phyloP scores from a whole-genome alignment of 192 early-diverging fungal genomes.

The Coemansia reversa region DNA sequence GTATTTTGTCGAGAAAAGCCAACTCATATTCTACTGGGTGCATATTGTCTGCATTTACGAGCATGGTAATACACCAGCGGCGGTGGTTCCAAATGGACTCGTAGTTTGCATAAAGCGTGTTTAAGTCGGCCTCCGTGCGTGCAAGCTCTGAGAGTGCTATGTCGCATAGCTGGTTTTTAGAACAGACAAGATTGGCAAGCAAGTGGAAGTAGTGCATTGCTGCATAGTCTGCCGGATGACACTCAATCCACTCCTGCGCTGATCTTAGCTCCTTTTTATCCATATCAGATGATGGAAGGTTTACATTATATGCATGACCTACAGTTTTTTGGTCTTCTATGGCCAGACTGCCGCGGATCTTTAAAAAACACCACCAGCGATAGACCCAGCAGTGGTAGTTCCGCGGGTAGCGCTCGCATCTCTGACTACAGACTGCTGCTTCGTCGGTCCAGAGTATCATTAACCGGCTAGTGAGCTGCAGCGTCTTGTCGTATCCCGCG shows the following conservation, averaged over 20 bases:
- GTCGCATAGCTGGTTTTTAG: not conserved
- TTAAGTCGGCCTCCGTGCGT: slow-evolving; percentile 14
- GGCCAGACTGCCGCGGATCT: not conserved
- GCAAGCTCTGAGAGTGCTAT: slow-evolving; percentile 16
- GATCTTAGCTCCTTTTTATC: not conserved
- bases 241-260: slow-evolving; percentile 17
- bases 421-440: slow-evolving; percentile 8
- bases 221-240: slow-evolving; percentile 47
- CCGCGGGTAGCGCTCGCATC: slow-evolving; percentile 35
- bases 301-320: not conserved
- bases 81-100: slow-evolving; percentile 48
- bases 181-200: slow-evolving; percentile 12
- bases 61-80: slow-evolving; percentile 30
- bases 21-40: not conserved
- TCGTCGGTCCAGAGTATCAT: slow-evolving; percentile 24
- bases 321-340: not conserved
- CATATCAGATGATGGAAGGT: not conserved
- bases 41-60: not conserved
- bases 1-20: slow-evolving; percentile 9
- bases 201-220: slow-evolving; percentile 44
- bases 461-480: not conserved
- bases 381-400: slow-evolving; percentile 55
- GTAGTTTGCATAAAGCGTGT: slow-evolving; percentile 25
- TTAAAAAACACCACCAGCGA: slow-evolving; percentile 36
- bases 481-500: not conserved